Base-by-base conservation (phyloP, 2,329 filamentous ascomycete species). In the Aspergillus intermedius region DNA sequence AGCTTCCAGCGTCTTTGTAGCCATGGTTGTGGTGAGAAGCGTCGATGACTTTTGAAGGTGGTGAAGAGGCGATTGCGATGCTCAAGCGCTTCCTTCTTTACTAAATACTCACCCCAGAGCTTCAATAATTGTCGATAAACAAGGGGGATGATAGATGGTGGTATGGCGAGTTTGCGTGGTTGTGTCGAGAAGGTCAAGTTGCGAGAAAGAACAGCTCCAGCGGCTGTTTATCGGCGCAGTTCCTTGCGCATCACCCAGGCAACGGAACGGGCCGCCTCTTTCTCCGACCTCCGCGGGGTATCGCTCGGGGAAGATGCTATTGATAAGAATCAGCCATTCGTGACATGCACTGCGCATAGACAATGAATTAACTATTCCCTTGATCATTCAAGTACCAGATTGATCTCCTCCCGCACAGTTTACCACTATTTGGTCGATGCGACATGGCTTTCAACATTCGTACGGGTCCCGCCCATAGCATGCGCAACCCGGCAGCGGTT, bases 1-100 rank as follows among this genome's bases (percentile, higher is more conserved):
- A 71, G 87, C 77, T 74, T 96, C 91, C 42, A 97, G 77, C 45
- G 82, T 83, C 59, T 87, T 82, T 50, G 87, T 81, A 55, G 91
- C 82, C 87, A 91, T 80, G 40, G 43, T 83, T 54, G 42, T 45
- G 28, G 15, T 46, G 47, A 32, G 44, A 48, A 45, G 49, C 15
- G 48, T 34, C 40, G 32, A 42, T 28, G 34, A 19, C 30, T 39
- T 30, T 21, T 10, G 17, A 12, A 12, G 10, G 10, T 37, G 12
- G 37, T 10, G 22, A 21, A 19, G 17, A 19, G 15, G 19, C 10
- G 10, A 40, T 19, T 30, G 17, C 17, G 37, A 40, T 40, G 19
- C 10, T 40, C 37, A 40, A 40, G 37, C 22, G 37, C 17, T 40
- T 40, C 19, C 19, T 21, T 40, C 19, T 40, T 21, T 22, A 19